Evolutionary conservation across 306 rosid genomes (phyloP).

Genomic region (Boehmeria nivea): DNA sequence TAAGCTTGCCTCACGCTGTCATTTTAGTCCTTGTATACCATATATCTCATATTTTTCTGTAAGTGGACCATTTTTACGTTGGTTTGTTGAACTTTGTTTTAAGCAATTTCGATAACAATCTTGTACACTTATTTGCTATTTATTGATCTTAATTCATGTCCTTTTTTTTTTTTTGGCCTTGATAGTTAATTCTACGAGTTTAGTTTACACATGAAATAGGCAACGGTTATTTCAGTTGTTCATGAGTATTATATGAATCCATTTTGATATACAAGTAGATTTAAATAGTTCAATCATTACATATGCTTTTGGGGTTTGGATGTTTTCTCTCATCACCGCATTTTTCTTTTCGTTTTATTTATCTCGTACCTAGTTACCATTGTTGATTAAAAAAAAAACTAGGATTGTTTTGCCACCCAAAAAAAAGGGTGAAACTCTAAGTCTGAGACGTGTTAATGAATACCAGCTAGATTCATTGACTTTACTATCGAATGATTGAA

Average conservation of each 20-base stretch:
- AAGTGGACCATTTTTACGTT: not conserved
- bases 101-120: conserved; percentile 4
- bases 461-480: not conserved
- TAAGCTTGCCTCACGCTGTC: conserved; percentile 27
- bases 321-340: too few species aligned
- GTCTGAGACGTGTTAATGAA: not conserved
- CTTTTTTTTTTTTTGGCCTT: not conserved
- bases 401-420: too few species aligned
- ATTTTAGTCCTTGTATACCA: conserved; percentile 26
- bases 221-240: too few species aligned
- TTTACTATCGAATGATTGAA: not conserved
- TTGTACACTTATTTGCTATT: not conserved
- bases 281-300: too few species aligned
- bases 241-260: too few species aligned
- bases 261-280: too few species aligned
- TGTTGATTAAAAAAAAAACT: too few species aligned
- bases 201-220: not conserved
- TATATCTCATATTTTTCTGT: conserved; percentile 23
- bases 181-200: not conserved
- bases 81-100: not conserved
- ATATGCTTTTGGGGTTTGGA: too few species aligned
- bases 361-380: too few species aligned
- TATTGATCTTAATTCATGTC: not conserved
- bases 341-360: too few species aligned
- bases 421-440: too few species aligned